phyloP scores from a whole-genome alignment of 2,329 filamentous ascomycete species.

The Gnomoniopsis sp. region DNA sequence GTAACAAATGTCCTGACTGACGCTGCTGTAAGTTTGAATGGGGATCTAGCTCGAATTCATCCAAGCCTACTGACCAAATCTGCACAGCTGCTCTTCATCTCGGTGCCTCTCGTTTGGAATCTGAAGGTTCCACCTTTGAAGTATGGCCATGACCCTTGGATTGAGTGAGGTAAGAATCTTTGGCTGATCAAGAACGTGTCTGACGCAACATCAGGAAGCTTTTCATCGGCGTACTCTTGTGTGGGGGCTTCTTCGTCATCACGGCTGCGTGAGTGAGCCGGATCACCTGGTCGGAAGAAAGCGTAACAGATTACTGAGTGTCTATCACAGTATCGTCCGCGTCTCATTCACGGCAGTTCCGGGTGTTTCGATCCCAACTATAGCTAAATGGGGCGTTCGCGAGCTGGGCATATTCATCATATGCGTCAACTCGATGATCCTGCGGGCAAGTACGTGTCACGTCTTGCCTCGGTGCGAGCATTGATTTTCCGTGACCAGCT shows the following conservation, averaged over 20 bases:
- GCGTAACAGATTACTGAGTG: background rate
- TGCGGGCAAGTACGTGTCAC: background rate
- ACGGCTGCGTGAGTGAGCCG: background rate
- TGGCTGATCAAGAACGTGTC: background rate
- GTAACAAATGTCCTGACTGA: background rate
- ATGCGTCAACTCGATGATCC: background rate
- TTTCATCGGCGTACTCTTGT: background rate
- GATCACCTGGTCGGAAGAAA: background rate
- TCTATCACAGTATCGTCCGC: background rate
- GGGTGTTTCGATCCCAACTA: background rate
- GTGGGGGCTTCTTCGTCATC: background rate
- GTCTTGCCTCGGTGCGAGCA: background rate
- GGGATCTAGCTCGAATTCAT: background rate
- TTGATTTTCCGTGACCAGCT: background rate
- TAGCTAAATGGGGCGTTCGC: background rate
- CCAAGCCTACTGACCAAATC: background rate
- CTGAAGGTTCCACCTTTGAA: background rate
- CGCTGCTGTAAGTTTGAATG: background rate
- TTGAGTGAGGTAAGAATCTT: no score
- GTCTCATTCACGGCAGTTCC: background rate
- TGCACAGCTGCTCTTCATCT: background rate
- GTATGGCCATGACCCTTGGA: background rate
- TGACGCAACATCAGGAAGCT: background rate
- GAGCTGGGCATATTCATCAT: background rate
- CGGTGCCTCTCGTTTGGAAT: background rate